Conservation (phyloP, 2,329 filamentous ascomycete genomes). For the Rugonectria rugulosa region DNA sequence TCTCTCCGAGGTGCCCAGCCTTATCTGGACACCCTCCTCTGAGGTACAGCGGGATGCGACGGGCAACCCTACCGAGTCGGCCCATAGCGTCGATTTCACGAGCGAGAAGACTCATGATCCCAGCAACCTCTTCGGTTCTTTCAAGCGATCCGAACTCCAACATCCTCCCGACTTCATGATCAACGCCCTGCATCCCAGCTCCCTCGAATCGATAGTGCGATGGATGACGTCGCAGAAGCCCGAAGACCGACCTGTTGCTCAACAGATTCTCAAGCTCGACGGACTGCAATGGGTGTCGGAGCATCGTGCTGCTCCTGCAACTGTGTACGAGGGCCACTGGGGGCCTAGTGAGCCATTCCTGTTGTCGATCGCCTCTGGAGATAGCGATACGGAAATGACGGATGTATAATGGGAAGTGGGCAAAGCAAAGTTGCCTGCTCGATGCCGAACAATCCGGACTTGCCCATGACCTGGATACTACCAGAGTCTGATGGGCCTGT, state of each 20-base stretch:
- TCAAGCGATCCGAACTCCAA: constrained; percentile 58
- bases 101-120: constrained; percentile 43
- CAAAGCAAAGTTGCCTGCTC: too few species aligned
- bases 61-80: constrained; percentile 52
- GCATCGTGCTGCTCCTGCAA: constrained; percentile 86
- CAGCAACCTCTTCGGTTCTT: constrained; percentile 52
- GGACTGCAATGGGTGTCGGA: constrained; percentile 82
- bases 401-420: constrained; percentile 54
- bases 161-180: constrained; percentile 88
- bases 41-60: constrained; percentile 77
- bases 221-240: constrained; percentile 89
- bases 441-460: too few species aligned
- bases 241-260: constrained; percentile 73
- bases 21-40: constrained; percentile 81
- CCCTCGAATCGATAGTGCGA: constrained; percentile 82
- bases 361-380: constrained; percentile 44
- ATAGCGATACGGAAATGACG: constrained; percentile 65
- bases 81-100: constrained; percentile 46
- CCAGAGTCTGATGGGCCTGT: constrained; percentile 29
- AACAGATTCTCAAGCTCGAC: constrained; percentile 75
- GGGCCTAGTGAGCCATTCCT: constrained; percentile 71
- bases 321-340: constrained; percentile 95
- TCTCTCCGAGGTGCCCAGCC: constrained; percentile 84
- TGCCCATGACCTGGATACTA: constrained; percentile 45
- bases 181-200: constrained; percentile 73